Base-by-base conservation (phyloP, 192 early-diverging fungal genomes). In the Rhizophagus clarus region DNA sequence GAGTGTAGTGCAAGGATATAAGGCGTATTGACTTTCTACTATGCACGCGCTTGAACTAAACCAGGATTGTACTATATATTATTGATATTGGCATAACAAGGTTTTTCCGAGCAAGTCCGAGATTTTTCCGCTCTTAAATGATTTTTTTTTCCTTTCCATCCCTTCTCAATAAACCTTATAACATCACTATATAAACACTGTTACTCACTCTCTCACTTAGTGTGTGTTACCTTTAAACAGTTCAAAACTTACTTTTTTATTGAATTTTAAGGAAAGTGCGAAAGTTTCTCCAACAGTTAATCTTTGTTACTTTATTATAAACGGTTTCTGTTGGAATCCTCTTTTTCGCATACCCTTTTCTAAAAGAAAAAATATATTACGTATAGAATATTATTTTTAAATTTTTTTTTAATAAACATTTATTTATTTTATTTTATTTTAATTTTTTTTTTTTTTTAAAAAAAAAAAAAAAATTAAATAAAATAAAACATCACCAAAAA, bases 31-130 rank as follows among this genome's bases (percentile, higher is more conserved):
- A 66, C 64, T 31, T 29, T 22, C 61, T 42, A 28, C 29, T 32
- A 67, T 67, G 29, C 66, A 32, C 66, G 28, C 28, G 29, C 29
- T 67, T 31, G 26, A 67, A 70, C 68, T 70, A 42, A 70, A 70
- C 68, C 22, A 34, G 34, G 34, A 31, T 70, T 70, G 34, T 40
- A 34, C 10, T 29, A 37, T 32, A 69, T 37, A 69, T 34, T 34
- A 70, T n/a, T n/a, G 37, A 70, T 37, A 70, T 70, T 42, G 22
- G 40, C 8, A 70, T 70, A 70, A 40, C 47, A 49, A 72, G 71
- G 47, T 72, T 72, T 72, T 49, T 72, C 47, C 71, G 47, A 45
- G 45, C 71, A 72, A 72, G 71, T 72, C 71, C 71, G 71, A 72
- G 71, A 72, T 72, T 72, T 72, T 72, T 56, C 71, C 71, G 71